phyloP scores from a whole-genome alignment of 441 rosid species.

The Syzygium malaccense region DNA sequence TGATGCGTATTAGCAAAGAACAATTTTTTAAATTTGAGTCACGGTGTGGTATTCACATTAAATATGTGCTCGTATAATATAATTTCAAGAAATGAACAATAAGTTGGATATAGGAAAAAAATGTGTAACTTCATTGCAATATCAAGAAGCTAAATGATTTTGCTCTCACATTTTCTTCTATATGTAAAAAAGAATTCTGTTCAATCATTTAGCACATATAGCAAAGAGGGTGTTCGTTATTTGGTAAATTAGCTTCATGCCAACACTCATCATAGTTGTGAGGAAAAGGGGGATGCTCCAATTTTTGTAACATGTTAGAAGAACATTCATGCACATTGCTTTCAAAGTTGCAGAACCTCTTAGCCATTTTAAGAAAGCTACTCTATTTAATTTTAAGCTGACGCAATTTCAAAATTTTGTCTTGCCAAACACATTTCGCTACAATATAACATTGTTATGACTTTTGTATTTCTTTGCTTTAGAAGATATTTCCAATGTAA shows the following conservation, averaged over 20 bases:
- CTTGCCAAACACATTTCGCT: neutral
- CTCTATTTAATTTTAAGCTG: neutral
- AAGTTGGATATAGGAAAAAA: neutral
- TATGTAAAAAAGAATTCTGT: neutral
- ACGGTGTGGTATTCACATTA: neutral
- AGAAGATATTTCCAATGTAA: neutral
- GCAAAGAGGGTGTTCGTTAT: neutral
- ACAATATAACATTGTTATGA: neutral
- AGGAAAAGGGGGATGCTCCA: neutral
- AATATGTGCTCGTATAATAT: neutral
- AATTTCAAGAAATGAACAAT: neutral
- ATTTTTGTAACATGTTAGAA: neutral
- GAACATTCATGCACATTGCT: neutral
- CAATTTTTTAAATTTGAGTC: neutral
- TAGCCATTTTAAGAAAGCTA: neutral
- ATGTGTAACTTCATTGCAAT: neutral
- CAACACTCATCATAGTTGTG: neutral
- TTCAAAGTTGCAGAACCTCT: neutral
- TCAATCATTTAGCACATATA: neutral
- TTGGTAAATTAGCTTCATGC: neutral
- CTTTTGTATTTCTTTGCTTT: neutral
- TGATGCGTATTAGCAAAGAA: neutral
- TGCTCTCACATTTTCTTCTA: neutral
- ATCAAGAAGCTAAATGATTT: neutral
- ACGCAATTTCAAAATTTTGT: neutral